Evolutionary conservation across 2,329 filamentous ascomycete genomes (phyloP), one percentile per base, ranked within the genome.

Genomic region (Monilinia aucupariae): DNA sequence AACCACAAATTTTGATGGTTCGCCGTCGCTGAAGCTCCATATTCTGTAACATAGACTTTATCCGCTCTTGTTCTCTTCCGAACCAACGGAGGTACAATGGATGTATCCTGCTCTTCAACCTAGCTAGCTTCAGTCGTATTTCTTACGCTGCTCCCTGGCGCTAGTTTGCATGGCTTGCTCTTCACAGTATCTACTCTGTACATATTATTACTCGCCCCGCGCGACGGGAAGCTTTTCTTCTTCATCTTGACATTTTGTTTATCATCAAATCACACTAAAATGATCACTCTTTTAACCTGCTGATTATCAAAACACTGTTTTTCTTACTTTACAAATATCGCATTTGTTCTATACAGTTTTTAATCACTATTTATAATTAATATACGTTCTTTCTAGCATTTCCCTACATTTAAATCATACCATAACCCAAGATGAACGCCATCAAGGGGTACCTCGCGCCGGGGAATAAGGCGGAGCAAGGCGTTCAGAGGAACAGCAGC

Each of bases 381-480:
- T 50, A n/a, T 50, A 39, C 10, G 37, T 27, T 30, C n/a, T 30
- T 59, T 39, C n/a, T 47, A 22, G 17, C 41, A 34, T 47, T 34
- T 20, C 12, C n/a, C 13, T 47, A n/a, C 2, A 34, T 34, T 25
- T 56, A 3, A 12, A 22, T 56, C 41, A 25, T 30, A 27, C 27
- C 10, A 43, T 22, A 27, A n/a, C 17, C 34, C 43, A 59, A 52
- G 27, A 64, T 64, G 63, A 48, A 62, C 22, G 43, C 50, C 39
- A 5, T 64, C 17, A 64, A 62, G 47, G 63, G 59, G 6, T 64
- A 64, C 22, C 53, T 64, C 52, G 59, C 54, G 13, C 63, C 62
- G 17, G 47, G 56, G 60, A 62, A 58, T 22, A 59, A 37, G 43
- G 56, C n/a, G 13, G 45, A 59, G 45, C n/a, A 59, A 30, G 56